Percentiles rank a stretch among this genome's conserved stretches.
phyloP scores from a whole-genome alignment of 2,329 filamentous ascomycete species.

The Venturia effusa region DNA sequence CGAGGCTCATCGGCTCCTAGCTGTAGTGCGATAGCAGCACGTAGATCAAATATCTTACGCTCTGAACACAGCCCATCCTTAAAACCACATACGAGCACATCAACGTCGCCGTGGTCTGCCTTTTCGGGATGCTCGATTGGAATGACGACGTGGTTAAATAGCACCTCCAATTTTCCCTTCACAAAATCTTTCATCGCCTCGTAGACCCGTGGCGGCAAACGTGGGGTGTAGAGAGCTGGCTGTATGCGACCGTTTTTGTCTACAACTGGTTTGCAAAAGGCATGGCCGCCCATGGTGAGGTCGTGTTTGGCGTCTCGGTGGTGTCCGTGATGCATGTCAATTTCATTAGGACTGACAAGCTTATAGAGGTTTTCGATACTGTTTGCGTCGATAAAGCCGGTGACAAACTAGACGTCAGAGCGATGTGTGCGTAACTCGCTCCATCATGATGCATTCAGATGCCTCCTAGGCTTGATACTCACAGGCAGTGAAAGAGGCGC shows the following conservation, averaged over 20 bases:
- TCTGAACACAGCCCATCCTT: neutral
- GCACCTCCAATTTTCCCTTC: neutral
- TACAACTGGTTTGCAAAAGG: neutral
- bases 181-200: neutral
- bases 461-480: too few relatives aligned
- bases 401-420: too few relatives aligned
- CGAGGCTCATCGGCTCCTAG: neutral
- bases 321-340: neutral
- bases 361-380: neutral
- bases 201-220: neutral
- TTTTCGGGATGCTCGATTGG: neutral
- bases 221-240: neutral
- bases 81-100: neutral
- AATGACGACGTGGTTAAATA: neutral
- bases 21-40: neutral
- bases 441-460: too few relatives aligned
- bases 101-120: neutral
- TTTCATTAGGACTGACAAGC: neutral
- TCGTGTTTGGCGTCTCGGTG: neutral
- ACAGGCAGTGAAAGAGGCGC: too few relatives aligned
- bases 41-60: neutral
- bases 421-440: too few relatives aligned
- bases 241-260: neutral
- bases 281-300: slow-evolving; percentile 1
- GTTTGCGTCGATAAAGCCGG: neutral